Evolutionary conservation across 1,139 yeast species (phyloP), one percentile per base, ranked within the genome.

Genomic region (Yamadazyma diospyri): DNA sequence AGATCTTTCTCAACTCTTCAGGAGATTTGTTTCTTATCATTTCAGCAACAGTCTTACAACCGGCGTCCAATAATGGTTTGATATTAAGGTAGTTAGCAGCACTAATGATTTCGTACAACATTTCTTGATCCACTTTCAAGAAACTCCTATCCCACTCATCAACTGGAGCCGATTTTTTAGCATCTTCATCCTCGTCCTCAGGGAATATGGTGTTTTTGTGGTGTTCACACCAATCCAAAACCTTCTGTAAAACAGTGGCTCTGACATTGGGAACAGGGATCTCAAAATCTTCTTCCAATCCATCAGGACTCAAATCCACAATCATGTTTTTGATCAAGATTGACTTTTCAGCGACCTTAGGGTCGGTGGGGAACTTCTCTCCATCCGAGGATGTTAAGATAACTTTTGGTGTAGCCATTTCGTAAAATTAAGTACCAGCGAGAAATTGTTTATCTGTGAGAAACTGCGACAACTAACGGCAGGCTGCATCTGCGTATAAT

Each of bases 121-220:
- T 88, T 56, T 94, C 98, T 61, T 94, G 98, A 61, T 94, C 98
- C 26, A 94, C 97, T 48, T 87, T 86, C 55, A 94, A 75, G 59
- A 92, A 94, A 57, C 84, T 87, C 59, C 86, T 86, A 63, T 94
- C 98, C 98, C 98, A 94, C 40, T 89, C 94, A 45, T 85, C 92
- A 36, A 92, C 82, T 1, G 92, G 92, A 4, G 87, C 86, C 5
- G 86, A 73, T 49, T 84, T 86, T 51, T 86, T 85, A 16, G 88
- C 77, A 52, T 82, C 92, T 43, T 83, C 94, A 40, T 80, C 84
- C 39, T 82, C 89, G 40, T 78, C 86, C 30, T 65, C 72, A 14
- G 84, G 84, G 61, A 82, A 82, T 18, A 73, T 73, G 28, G 92
- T 84, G 54, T 86, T 86, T 60, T 81, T 84, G 68, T 94, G 97